These are phyloP conservation scores for Populus tremula DNA, from an alignment of 345 rosid genomes.

Conservation along the genomic window DNA sequence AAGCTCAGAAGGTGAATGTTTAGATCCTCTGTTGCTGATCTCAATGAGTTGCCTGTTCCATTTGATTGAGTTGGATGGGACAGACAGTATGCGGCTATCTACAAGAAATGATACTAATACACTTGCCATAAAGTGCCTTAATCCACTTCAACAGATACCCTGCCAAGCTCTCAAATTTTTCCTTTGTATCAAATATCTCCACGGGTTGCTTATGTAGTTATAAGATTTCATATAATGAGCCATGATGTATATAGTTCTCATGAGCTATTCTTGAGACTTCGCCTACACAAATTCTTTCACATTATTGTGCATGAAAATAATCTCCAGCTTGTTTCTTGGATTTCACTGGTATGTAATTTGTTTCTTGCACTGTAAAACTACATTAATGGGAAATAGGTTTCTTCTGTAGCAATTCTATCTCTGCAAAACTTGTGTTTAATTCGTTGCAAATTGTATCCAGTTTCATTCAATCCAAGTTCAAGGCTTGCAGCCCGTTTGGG, in stretches of 20 bases:
- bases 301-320: neutral
- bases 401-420: neutral
- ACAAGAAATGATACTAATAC: neutral
- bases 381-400: neutral
- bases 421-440: neutral
- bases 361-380: neutral
- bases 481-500: neutral
- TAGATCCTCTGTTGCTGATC: neutral
- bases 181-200: neutral
- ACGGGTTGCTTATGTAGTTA: neutral
- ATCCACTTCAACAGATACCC: neutral
- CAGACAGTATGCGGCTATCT: neutral
- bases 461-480: neutral
- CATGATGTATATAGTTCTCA: slow-evolving; percentile 22
- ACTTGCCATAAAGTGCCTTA: neutral
- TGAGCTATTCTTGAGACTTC: neutral
- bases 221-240: neutral
- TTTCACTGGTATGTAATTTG: neutral
- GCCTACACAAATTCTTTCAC: neutral
- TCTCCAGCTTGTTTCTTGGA: neutral
- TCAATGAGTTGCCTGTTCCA: neutral
- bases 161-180: neutral
- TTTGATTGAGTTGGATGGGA: neutral
- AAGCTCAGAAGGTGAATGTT: neutral
- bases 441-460: neutral